Evolutionary conservation across 176 grass and related monocot genomes (phyloP).

Genomic region (Oryza nivara): DNA sequence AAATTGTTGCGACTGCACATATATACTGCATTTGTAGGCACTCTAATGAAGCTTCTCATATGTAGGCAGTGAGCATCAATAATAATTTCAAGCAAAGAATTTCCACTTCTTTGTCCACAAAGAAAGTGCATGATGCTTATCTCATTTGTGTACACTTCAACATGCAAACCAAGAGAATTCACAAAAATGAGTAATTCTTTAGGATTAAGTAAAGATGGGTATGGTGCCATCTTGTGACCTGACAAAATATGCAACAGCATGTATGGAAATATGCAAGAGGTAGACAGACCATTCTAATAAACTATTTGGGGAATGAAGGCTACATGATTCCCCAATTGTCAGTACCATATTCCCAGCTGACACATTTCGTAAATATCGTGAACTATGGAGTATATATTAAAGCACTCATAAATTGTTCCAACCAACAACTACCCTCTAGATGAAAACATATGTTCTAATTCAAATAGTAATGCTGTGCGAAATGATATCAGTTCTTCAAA

Average conservation of each 20-base stretch:
- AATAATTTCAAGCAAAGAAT: not conserved
- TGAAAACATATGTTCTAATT: not conserved
- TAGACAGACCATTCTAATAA: not conserved
- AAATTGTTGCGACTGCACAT: not conserved
- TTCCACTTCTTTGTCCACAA: not conserved
- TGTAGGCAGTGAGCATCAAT: not conserved
- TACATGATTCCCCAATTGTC: not conserved
- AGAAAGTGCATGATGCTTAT: not conserved
- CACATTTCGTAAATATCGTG: not conserved
- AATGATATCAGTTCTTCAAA: not conserved
- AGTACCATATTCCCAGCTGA: not conserved
- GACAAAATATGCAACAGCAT: not conserved
- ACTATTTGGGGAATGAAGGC: not conserved
- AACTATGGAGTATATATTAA: not conserved
- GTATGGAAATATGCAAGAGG: not conserved
- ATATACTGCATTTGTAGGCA: constrained; percentile 4
- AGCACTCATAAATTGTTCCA: not conserved
- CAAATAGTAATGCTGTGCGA: not conserved
- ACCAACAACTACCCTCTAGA: not conserved
- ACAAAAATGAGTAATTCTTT: constrained; percentile 1
- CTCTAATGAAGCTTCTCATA: not conserved
- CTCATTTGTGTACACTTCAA: not conserved
- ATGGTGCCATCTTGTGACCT: not conserved
- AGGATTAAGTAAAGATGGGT: not conserved
- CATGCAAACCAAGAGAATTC: not conserved